These are phyloP conservation scores for Pichia manshurica DNA, from an alignment of 805 yeast species.

Conservation along the genomic window DNA sequence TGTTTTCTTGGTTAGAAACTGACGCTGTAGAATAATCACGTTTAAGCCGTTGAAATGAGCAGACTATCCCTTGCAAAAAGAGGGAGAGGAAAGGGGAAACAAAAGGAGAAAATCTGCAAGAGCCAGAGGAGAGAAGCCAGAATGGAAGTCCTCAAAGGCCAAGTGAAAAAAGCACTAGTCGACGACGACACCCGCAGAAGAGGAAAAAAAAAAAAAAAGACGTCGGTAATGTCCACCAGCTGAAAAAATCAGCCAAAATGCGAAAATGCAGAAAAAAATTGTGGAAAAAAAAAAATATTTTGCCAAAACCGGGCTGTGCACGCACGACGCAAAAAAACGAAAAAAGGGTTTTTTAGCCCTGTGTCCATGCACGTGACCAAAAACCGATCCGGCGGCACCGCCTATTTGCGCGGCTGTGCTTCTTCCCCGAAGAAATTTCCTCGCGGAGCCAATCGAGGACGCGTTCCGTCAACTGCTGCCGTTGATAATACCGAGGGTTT, in stretches of 20 bases:
- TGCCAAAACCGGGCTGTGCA: too few relatives aligned
- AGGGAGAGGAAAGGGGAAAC: constrained; percentile 6
- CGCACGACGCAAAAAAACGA: too few relatives aligned
- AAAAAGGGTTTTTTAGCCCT: background rate
- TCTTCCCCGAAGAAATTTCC: background rate
- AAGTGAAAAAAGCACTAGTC: background rate
- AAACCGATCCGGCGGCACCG: too few relatives aligned
- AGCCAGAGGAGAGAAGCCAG: background rate
- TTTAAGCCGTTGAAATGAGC: constrained; percentile 60
- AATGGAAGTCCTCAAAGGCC: background rate
- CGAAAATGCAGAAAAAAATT: too few relatives aligned
- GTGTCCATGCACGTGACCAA: background rate
- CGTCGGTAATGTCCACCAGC: too few relatives aligned
- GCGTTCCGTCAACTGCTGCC: too few relatives aligned
- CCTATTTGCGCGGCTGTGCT: too few relatives aligned
- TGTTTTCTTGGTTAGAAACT: constrained; percentile 12
- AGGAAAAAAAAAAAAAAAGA: background rate
- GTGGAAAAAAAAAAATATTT: too few relatives aligned
- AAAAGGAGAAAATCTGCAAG: background rate
- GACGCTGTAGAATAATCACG: constrained; percentile 57
- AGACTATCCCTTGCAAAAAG: constrained; percentile 67
- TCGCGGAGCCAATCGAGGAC: background rate
- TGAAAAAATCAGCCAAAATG: too few relatives aligned
- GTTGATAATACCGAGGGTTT: background rate
- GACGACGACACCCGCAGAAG: background rate